phyloP scores from a whole-genome alignment of 75 land plant species.

The Cunninghamia lanceolata region DNA sequence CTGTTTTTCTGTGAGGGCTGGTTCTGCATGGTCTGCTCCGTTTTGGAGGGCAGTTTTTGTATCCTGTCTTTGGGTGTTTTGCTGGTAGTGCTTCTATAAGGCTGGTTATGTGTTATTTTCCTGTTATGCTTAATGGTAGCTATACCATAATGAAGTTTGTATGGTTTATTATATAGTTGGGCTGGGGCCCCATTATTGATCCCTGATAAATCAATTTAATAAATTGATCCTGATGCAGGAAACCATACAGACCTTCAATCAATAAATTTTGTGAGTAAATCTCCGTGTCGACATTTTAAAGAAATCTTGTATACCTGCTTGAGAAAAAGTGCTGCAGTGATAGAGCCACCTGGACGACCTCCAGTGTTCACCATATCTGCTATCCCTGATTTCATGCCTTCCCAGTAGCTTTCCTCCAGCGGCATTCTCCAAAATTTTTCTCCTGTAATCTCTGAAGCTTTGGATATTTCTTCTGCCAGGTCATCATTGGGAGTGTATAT shows the following conservation, averaged over 20 bases:
- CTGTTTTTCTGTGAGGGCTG: no score
- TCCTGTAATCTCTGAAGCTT: conserved; percentile 65
- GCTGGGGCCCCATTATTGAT: no score
- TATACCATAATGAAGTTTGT: no score
- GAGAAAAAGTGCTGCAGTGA: conserved; percentile 89
- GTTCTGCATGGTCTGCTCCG: no score
- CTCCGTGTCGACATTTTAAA: neutral
- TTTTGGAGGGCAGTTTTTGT: no score
- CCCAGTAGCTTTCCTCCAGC: conserved; percentile 96
- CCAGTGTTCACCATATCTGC: conserved; percentile 99
- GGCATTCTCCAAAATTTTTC: conserved; percentile 99
- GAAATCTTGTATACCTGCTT: conserved; percentile 67
- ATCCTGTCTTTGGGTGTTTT: no score
- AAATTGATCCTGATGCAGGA: neutral
- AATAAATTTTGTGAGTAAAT: neutral
- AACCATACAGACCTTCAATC: neutral
- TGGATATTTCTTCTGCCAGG: conserved; percentile 75
- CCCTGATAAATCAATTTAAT: no score
- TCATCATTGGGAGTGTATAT: conserved; percentile 90
- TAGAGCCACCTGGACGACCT: conserved; percentile 87
- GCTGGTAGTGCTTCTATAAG: no score
- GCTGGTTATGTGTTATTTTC: no score
- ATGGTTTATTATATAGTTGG: no score
- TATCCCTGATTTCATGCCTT: conserved; percentile 90
- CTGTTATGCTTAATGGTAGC: no score